These are phyloP conservation scores for Trichoderma arundinaceum DNA, from an alignment of 2,329 filamentous ascomycete species.

Conservation along the genomic window DNA sequence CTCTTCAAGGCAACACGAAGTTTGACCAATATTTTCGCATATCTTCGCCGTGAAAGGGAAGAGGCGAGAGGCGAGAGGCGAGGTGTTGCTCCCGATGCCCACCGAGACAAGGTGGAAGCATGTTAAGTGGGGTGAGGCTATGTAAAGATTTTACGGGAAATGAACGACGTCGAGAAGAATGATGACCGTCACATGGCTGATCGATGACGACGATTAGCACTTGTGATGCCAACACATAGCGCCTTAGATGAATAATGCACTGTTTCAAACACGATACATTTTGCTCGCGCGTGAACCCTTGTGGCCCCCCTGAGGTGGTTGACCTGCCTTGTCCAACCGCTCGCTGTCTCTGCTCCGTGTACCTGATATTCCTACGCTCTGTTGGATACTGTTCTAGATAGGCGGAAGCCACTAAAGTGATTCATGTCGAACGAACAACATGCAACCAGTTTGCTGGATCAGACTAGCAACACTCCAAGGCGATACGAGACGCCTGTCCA, in stretches of 20 bases:
- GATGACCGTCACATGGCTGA: not conserved
- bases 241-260: slow-evolving; percentile 20
- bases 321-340: not conserved
- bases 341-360: not conserved
- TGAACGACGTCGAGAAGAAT: not conserved
- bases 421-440: not conserved
- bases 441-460: not conserved
- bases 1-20: not conserved
- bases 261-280: slow-evolving; percentile 1
- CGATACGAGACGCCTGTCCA: too few relatives aligned
- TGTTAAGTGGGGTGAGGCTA: slow-evolving; percentile 7
- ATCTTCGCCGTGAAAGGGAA: not conserved
- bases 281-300: not conserved
- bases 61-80: not conserved
- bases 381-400: not conserved
- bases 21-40: slow-evolving; percentile 8
- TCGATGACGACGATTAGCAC: not conserved
- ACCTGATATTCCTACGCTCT: not conserved
- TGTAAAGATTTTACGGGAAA: not conserved
- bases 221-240: slow-evolving; percentile 3
- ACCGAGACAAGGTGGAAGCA: not conserved
- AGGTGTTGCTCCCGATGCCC: not conserved
- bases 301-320: not conserved
- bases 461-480: not conserved
- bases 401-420: not conserved